These are phyloP conservation scores for Cichorium intybus DNA, from an alignment of 140 eudicot species.

Conservation along the genomic window DNA sequence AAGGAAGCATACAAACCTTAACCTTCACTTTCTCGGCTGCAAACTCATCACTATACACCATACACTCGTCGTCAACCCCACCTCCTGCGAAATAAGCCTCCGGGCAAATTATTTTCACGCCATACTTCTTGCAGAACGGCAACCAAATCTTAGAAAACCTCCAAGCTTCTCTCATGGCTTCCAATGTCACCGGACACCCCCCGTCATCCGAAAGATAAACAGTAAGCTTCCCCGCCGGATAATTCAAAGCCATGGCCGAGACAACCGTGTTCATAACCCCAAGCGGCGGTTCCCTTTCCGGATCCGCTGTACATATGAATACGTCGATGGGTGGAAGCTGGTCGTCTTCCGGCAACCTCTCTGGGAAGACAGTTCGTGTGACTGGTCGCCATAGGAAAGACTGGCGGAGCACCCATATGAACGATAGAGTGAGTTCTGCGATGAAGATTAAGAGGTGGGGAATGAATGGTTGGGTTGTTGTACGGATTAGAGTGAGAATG, in stretches of 20 bases:
- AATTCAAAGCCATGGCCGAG: slow-evolving; percentile 69
- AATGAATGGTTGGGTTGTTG: slow-evolving; percentile 26
- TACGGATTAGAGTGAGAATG: neutral
- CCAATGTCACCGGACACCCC: slow-evolving; percentile 49
- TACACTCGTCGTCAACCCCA: slow-evolving; percentile 22
- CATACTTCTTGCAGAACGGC: slow-evolving; percentile 61
- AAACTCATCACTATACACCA: slow-evolving; percentile 34
- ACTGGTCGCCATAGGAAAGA: slow-evolving; percentile 57
- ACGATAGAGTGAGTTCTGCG: slow-evolving; percentile 46
- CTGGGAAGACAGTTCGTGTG: slow-evolving; percentile 34
- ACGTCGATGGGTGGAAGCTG: slow-evolving; percentile 67
- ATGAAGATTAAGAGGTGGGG: slow-evolving; percentile 32
- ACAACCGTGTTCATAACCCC: slow-evolving; percentile 83
- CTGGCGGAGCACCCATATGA: slow-evolving; percentile 47
- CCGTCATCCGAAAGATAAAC: slow-evolving; percentile 79
- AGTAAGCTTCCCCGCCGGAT: slow-evolving; percentile 52
- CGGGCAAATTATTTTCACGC: slow-evolving; percentile 51
- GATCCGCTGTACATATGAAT: slow-evolving; percentile 72
- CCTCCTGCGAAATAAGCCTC: slow-evolving; percentile 43
- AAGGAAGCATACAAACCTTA: slow-evolving; percentile 27
- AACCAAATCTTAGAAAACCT: slow-evolving; percentile 49
- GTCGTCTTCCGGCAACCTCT: slow-evolving; percentile 34
- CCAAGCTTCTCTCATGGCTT: slow-evolving; percentile 47
- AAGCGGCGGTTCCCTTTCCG: slow-evolving; percentile 50
- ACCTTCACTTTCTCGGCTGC: slow-evolving; percentile 24